Percentiles rank a stretch among this genome's conserved stretches.
These are phyloP conservation scores for Trichosporon inkin DNA, from an alignment of 1,284 basidiomycete genomes.

Conservation along the genomic window DNA sequence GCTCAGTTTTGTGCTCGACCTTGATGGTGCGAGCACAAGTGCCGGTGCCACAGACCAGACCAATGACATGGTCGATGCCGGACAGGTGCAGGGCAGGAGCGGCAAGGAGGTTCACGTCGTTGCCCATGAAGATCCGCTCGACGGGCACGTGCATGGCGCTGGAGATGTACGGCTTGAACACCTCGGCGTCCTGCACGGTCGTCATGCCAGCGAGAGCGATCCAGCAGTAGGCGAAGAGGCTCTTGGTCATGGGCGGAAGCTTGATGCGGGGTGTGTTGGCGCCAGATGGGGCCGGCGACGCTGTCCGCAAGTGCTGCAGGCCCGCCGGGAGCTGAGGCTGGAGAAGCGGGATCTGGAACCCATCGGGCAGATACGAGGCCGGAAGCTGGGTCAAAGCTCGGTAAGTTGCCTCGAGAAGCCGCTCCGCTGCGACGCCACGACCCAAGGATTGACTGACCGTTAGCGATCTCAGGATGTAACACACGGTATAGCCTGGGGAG, in stretches of 20 bases:
- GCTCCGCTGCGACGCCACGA: slow-evolving; percentile 31
- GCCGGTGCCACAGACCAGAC: slow-evolving; percentile 43
- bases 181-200: slow-evolving; percentile 26
- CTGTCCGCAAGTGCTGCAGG: slow-evolving; percentile 6
- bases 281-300: slow-evolving; percentile 13
- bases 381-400: slow-evolving; percentile 39
- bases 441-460: slow-evolving; percentile 37
- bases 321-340: slow-evolving; percentile 2
- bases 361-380: slow-evolving; percentile 26
- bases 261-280: slow-evolving; percentile 16
- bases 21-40: slow-evolving; percentile 40
- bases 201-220: slow-evolving; percentile 41
- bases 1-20: slow-evolving; percentile 15
- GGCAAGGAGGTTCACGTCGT: slow-evolving; percentile 46
- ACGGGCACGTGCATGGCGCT: slow-evolving; percentile 21
- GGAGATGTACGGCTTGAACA: slow-evolving; percentile 27
- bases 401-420: slow-evolving; percentile 42
- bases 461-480: neutral
- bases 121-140: slow-evolving; percentile 33
- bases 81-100: slow-evolving; percentile 36
- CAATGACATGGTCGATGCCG: slow-evolving; percentile 35
- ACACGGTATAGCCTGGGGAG: neutral
- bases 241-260: slow-evolving; percentile 26
- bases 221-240: slow-evolving; percentile 39
- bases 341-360: slow-evolving; percentile 24